Evolutionary conservation across 2,329 filamentous ascomycete genomes (phyloP), one percentile per base, ranked within the genome.

Genomic region (Trichoderma oligosporum): DNA sequence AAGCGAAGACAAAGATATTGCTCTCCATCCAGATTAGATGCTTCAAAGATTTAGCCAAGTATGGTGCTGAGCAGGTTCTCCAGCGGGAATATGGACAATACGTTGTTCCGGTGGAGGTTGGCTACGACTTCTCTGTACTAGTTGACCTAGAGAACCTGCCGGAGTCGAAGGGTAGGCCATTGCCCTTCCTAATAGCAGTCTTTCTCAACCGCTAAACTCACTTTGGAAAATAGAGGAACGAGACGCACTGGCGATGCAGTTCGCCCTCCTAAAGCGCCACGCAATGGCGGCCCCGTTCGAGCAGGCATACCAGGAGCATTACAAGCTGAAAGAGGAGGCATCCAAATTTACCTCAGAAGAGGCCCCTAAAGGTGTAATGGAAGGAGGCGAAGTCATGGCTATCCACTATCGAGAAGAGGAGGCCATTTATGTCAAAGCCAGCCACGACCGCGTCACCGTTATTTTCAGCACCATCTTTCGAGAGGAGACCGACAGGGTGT

Each of bases 341-440:
- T 89, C 90, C 44, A 91, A 92, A 70, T 97, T 94, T 71, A 96
- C 90, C 35, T 90, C 89, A 2, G 94, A 99, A 74, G 89, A 93
- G 61, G 94, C 95, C 53, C 94, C 94, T 1, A 91, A 96, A 71
- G 93, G 92, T 61, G 80, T 97, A 27, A 79, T 80, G 63, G 94
- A 97, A 74, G 93, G 94, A 49, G 92, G 93, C 57, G 85, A 94
- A 65, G 87, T 97, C 59, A 96, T 95, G 82, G 86, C 93, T 2
- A 96, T 99, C 66, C 93, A 97, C 74, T 99, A 99, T 77, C 89
- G 94, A 57, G 95, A 99, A 69, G 92, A 97, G 78, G 94, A 99
- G 74, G 92, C 94, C 52, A 97, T 99, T 70, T 99, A 96, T 74
- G 88, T 99, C 78, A 97, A 99, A 78, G 93, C 94, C 61, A 95